phyloP scores from a whole-genome alignment of 805 yeast genomes.

The Pichia nakasei region DNA sequence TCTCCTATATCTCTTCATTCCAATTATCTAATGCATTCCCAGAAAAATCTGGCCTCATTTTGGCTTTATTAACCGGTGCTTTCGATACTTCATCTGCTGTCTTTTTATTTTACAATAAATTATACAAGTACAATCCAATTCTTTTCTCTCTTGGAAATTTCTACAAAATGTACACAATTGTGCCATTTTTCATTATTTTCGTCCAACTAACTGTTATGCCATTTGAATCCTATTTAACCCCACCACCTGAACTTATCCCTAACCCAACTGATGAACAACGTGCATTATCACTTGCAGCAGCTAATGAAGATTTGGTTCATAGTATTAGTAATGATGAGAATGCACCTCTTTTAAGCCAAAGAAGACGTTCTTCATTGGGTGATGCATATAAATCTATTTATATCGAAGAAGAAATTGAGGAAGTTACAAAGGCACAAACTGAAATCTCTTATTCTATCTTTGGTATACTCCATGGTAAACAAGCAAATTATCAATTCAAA shows the following conservation, averaged over 20 bases:
- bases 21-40: slow-evolving; percentile 53
- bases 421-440: slow-evolving; percentile 21
- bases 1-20: slow-evolving; percentile 46
- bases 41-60: slow-evolving; percentile 39
- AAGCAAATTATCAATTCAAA: slow-evolving; percentile 39
- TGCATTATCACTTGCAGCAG: slow-evolving; percentile 21
- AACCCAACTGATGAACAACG: slow-evolving; percentile 22
- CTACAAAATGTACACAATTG: slow-evolving; percentile 38
- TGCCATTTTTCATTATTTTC: slow-evolving; percentile 40
- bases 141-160: slow-evolving; percentile 34
- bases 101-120: slow-evolving; percentile 37
- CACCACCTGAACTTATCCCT: slow-evolving; percentile 27
- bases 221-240: slow-evolving; percentile 39
- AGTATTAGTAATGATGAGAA: slow-evolving; percentile 3
- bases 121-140: slow-evolving; percentile 28
- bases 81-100: slow-evolving; percentile 52
- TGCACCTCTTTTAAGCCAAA: slow-evolving; percentile 9
- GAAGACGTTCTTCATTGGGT: slow-evolving; percentile 45
- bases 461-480: slow-evolving; percentile 46
- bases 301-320: slow-evolving; percentile 20
- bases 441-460: slow-evolving; percentile 35
- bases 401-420: slow-evolving; percentile 39
- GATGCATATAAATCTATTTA: slow-evolving; percentile 48
- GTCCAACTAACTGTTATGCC: slow-evolving; percentile 44
- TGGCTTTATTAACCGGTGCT: slow-evolving; percentile 50